Base-by-base conservation (phyloP, 208 protist genomes). In the Wallacemonas rigidus region DNA sequence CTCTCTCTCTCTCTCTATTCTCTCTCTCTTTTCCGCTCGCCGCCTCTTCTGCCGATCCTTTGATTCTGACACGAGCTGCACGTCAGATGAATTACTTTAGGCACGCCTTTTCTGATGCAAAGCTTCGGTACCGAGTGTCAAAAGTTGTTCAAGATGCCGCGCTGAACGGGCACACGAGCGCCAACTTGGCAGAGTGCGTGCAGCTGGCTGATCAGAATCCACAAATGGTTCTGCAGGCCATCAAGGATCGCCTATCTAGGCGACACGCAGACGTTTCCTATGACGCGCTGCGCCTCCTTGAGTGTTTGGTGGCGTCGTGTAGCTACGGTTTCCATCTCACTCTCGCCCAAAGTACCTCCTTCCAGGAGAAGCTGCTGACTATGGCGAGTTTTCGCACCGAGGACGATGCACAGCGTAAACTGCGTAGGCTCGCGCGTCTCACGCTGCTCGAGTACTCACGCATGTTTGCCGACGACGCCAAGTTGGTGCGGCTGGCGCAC, bases 401-500 rank as follows among this genome's bases (percentile, higher is more conserved):
- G 57, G 83, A 75, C 50, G 73, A 72, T 51, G 72, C 62, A n/a
- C 85, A 91, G 55, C 84, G 89, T n/a, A 58, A 74, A 2, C 77
- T 72, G 26, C 92, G 91, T 48, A 83, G 88, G 2, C 77, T 89
- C 8, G 86, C 88, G 5, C 82, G 92, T 0, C 78, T 95, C 54
- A 91, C 85, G 12, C 54, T 97, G 38, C 77, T 97, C 44, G 89
- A 97, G 76, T 97, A 92, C 74, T 94, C 88, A 1, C 89, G 92
- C 53, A 88, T 93, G 71, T 97, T 97, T 65, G 83, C 81, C 38
- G 89, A 94, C 67, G 88, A 93, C 50, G 53, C 67, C 3, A 80
- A 87, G 2, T 78, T 97, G 11, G 41, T 70, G 38, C 75, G 76
- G n/a, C 80, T 97, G 9, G 69, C 90, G 2, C 41, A 56, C 45